Evolutionary conservation across 169 alveolate genomes (phyloP), one percentile per base, ranked within the genome.

Genomic region (Eimeria maxima): DNA sequence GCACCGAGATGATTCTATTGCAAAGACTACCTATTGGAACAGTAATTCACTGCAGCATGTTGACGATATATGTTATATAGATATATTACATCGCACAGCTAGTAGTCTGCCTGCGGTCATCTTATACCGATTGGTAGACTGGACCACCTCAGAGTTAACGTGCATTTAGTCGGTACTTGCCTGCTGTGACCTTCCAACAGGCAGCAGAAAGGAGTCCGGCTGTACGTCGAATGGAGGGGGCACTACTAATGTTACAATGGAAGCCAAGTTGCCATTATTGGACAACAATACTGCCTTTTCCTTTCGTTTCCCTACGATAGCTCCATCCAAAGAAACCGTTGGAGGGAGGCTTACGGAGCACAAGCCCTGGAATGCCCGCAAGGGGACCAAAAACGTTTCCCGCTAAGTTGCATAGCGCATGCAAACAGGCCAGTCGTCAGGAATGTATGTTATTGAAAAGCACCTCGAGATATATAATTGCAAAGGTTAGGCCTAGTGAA

Each of bases 331-430:
- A 29, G 74, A 78, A 42, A 94, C 47, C 27, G 47, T 29, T 29
- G 89, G 71, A 1, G 96, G 96, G 6, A 67, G 27, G 44, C 71
- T 81, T 24, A 94, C 29, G 93, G 50, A 94, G 22, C 96, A 89
- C 45, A 94, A 45, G 81, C 96, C 96, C 63, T 73, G 60, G 89
- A 94, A 45, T 18, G 96, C 96, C 74, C 96, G 96, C 50, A 94
- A 76, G 4, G 96, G 96, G 14, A 94, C 89, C 55, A 94, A n/a
- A 71, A 94, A 94, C 78, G 63, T 94, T 73, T 94, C 96, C 63
- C 96, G 76, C 96, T 94, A 42, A 27, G 53, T 24, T n/a, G 22
- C 83, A 65, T 24, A 87, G 65, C 67, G 45, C 67, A 44, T n/a
- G 65, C n/a, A n/a, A 20, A 29, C 50, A 60, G 38, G 27, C 55